Evolutionary conservation across 2,329 filamentous ascomycete genomes (phyloP), one percentile per base, ranked within the genome.

Genomic region (Aspergillus awamori): DNA sequence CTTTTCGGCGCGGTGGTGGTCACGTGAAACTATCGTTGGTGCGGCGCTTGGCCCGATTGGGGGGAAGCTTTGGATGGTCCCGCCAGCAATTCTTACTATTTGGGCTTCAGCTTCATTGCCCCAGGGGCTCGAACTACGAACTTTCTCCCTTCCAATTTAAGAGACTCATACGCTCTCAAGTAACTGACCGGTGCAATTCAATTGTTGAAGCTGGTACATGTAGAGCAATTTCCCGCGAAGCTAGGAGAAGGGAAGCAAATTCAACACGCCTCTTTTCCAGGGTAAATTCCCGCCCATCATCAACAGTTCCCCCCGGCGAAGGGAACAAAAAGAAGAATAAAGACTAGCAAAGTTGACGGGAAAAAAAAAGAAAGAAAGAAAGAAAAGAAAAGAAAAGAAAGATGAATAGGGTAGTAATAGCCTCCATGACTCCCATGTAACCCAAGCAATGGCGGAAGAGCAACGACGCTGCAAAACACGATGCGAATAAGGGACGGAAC

Each of bases 1-100:
- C 69, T 74, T 74, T 72, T 71, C 66, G 30, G 65, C 64, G 64
- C 22, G 22, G 22, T 10, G 26, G 15, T 17, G 4, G 13, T 60
- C 63, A 65, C 63, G 59, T 65, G 63, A 63, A 41, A 10, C 33
- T 15, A 36, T 11, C 33, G 33, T 10, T 36, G 33, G 33, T 36
- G 10, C 28, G n/a, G 47, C 26, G 47, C 47, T 51, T 45, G 41
- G 10, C 47, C 47, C 47, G n/a, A 30, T 51, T 28, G 24, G 24
- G 47, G 28, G 33, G 11, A 36, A 36, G 33, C 33, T 36, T 4
- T 36, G 33, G 33, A 36, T 11, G 33, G 33, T 36, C 11, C 33
- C 33, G 33, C 11, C 33, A 5, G 33, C 33, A 36, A 15, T 36
- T 15, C 33, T 36, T 11, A 36, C 33, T 36, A 36, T 36, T 36